These are phyloP conservation scores for Chalciporus sp. DNA, from an alignment of 1,284 basidiomycete species.

Conservation along the genomic window DNA sequence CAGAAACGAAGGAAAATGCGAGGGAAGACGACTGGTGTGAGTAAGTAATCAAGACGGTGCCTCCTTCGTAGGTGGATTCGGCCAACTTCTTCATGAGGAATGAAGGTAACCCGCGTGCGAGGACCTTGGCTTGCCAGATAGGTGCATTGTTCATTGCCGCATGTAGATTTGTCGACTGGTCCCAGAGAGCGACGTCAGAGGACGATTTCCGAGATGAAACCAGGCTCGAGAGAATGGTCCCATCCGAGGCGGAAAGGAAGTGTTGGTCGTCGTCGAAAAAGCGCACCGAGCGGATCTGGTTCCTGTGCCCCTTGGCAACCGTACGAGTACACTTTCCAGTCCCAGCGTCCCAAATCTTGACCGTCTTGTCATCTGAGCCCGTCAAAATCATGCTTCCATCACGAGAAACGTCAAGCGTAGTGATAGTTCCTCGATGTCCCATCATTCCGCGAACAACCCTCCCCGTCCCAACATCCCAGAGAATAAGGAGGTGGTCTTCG, in stretches of 20 bases:
- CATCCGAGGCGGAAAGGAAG: slow-evolving; percentile 10
- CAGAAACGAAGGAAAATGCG: slow-evolving; percentile 7
- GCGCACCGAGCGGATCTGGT: slow-evolving; percentile 9
- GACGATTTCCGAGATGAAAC: slow-evolving; percentile 9
- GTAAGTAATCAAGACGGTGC: slow-evolving; percentile 4
- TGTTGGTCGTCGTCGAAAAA: slow-evolving; percentile 15
- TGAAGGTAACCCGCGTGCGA: slow-evolving; percentile 7
- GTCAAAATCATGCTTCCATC: slow-evolving; percentile 12
- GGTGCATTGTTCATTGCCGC: slow-evolving; percentile 7
- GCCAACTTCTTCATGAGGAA: slow-evolving; percentile 6
- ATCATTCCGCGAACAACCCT: slow-evolving; percentile 16
- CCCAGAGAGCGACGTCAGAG: slow-evolving; percentile 7
- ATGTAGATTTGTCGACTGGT: slow-evolving; percentile 1
- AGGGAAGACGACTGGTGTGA: slow-evolving; percentile 7
- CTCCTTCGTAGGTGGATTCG: not conserved
- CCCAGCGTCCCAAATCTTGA: slow-evolving; percentile 18
- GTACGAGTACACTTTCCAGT: slow-evolving; percentile 16
- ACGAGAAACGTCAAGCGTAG: slow-evolving; percentile 6
- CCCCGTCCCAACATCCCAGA: slow-evolving; percentile 10
- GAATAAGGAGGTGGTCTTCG: slow-evolving; percentile 15
- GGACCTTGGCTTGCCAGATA: slow-evolving; percentile 9
- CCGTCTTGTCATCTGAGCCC: slow-evolving; percentile 14
- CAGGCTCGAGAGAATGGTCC: slow-evolving; percentile 1
- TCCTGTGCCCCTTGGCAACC: slow-evolving; percentile 9
- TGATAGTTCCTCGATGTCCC: slow-evolving; percentile 11